Evolutionary conservation across 495 filamentous ascomycete genomes (phyloP).

Genomic region (Cenococcum geophilum): DNA sequence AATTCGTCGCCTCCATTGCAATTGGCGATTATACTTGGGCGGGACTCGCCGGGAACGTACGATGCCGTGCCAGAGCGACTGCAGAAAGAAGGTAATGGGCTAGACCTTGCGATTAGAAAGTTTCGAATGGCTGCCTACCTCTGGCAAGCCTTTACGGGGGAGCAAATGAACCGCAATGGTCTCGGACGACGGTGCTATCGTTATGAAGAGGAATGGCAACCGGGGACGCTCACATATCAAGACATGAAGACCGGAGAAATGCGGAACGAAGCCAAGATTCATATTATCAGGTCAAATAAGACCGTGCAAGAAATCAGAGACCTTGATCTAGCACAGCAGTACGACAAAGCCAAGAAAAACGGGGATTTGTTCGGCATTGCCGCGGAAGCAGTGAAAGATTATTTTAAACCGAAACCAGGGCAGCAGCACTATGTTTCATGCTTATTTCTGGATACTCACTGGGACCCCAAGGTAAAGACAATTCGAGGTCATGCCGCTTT

Average conservation of each 20-base stretch:
- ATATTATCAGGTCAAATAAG: slow-evolving; percentile 73
- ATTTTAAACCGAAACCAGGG: slow-evolving; percentile 66
- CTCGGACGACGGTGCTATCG: slow-evolving; percentile 78
- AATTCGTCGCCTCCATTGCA: slow-evolving; percentile 72
- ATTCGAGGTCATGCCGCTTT: slow-evolving; percentile 79
- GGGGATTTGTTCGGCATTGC: slow-evolving; percentile 71
- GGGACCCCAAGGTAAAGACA: slow-evolving; percentile 63
- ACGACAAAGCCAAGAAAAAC: slow-evolving; percentile 56
- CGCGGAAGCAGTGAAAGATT: slow-evolving; percentile 61
- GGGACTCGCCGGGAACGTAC: slow-evolving; percentile 80
- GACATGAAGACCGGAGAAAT: slow-evolving; percentile 62
- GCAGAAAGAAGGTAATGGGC: slow-evolving; percentile 69
- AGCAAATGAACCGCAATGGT: slow-evolving; percentile 86
- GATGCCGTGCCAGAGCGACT: slow-evolving; percentile 71
- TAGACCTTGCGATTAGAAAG: slow-evolving; percentile 75
- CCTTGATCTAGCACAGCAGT: slow-evolving; percentile 74
- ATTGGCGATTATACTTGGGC: slow-evolving; percentile 74
- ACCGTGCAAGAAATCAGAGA: slow-evolving; percentile 77
- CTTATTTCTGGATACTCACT: slow-evolving; percentile 77
- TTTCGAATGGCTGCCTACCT: slow-evolving; percentile 88
- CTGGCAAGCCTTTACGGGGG: slow-evolving; percentile 92
- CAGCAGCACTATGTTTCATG: slow-evolving; percentile 84
- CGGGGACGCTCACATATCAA: slow-evolving; percentile 63
- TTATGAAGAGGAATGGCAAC: slow-evolving; percentile 90
- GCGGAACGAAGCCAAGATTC: slow-evolving; percentile 84